phyloP scores from a whole-genome alignment of 371 early-diverging fungal species.

The Syncephalastrum racemosum region DNA sequence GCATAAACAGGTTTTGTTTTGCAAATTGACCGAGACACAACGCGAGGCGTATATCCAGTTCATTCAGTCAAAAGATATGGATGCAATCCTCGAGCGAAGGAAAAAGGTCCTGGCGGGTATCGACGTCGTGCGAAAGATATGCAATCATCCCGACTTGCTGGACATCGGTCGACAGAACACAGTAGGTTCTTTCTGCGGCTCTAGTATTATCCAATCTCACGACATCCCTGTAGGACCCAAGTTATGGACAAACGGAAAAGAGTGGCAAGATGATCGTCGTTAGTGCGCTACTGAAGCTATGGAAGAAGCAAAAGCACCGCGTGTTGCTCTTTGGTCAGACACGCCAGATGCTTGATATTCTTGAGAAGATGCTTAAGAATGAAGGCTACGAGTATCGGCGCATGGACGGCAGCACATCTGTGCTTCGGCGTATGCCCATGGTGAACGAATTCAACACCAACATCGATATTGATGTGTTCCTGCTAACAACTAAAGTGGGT shows the following conservation, averaged over 20 bases:
- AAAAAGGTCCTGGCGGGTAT: slow-evolving; percentile 90
- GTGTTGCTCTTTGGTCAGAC: slow-evolving; percentile 97
- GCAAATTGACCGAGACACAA: slow-evolving; percentile 84
- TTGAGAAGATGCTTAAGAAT: slow-evolving; percentile 67
- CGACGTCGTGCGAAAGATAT: slow-evolving; percentile 94
- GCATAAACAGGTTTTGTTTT: slow-evolving; percentile 70
- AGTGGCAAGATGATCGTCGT: slow-evolving; percentile 93
- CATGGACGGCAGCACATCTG: slow-evolving; percentile 96
- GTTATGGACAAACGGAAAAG: slow-evolving; percentile 65
- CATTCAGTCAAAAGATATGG: slow-evolving; percentile 70
- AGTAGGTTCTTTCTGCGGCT: slow-evolving; percentile 4
- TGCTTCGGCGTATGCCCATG: slow-evolving; percentile 74
- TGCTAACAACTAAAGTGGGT: slow-evolving; percentile 97
- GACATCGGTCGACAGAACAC: slow-evolving; percentile 24
- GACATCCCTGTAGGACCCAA: slow-evolving; percentile 31
- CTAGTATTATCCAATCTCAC: not conserved
- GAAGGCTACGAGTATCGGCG: slow-evolving; percentile 68
- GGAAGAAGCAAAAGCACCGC: slow-evolving; percentile 84
- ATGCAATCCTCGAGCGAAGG: slow-evolving; percentile 79
- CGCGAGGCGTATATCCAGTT: slow-evolving; percentile 76
- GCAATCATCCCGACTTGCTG: slow-evolving; percentile 94
- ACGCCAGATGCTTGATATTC: slow-evolving; percentile 94
- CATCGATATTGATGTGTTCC: slow-evolving; percentile 76
- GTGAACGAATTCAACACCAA: slow-evolving; percentile 89
- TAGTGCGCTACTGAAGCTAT: slow-evolving; percentile 78